Evolutionary conservation across 306 rosid genomes (phyloP).

Genomic region (Lathyrus oleraceus): DNA sequence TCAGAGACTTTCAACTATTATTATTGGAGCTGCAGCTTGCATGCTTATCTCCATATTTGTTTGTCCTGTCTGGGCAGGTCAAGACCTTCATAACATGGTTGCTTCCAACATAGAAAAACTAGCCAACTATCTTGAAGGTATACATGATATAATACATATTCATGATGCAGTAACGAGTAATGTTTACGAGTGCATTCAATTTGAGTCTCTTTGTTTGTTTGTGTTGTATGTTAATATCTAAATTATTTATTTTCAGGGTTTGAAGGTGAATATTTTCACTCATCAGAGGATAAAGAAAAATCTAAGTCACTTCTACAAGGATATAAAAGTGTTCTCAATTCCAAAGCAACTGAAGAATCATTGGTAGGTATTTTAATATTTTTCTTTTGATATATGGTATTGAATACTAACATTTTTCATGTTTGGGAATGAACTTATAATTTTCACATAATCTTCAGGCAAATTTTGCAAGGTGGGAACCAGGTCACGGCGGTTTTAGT

Average conservation of each 20-base stretch:
- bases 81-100: slow-evolving; percentile 72
- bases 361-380: slow-evolving; percentile 44
- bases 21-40: slow-evolving; percentile 70
- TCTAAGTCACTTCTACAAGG: slow-evolving; percentile 53
- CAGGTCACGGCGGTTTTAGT: slow-evolving; percentile 74
- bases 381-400: not conserved
- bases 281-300: slow-evolving; percentile 41
- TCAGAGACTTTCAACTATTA: slow-evolving; percentile 67
- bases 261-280: slow-evolving; percentile 60
- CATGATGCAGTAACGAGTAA: no score
- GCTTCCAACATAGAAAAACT: slow-evolving; percentile 74
- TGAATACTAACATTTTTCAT: not conserved
- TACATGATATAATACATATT: not conserved
- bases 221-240: not conserved
- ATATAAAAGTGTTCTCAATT: slow-evolving; percentile 68
- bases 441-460: slow-evolving; percentile 45
- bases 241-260: slow-evolving; percentile 52
- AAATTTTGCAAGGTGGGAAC: slow-evolving; percentile 94
- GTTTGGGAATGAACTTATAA: not conserved
- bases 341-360: slow-evolving; percentile 70
- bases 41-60: slow-evolving; percentile 57
- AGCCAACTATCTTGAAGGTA: slow-evolving; percentile 75
- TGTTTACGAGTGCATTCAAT: not conserved
- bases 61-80: slow-evolving; percentile 93
- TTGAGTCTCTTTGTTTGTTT: not conserved